Evolutionary conservation across 202 grass and related monocot species (phyloP), one percentile per base, ranked within the genome.

Genomic region (Digitaria exilis): DNA sequence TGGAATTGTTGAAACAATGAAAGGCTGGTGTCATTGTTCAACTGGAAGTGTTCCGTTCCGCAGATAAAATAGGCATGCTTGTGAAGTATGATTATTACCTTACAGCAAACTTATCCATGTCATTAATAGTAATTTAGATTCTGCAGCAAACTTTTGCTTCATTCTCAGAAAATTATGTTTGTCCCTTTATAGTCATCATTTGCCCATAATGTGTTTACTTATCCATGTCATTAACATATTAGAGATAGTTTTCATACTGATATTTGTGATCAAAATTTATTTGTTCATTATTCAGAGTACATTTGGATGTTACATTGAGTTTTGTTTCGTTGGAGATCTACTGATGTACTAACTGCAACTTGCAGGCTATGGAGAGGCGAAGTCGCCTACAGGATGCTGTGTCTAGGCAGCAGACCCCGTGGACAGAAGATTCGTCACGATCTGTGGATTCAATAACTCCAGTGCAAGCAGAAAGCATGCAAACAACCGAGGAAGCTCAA

Each of bases 291-390:
- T 19, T 35, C 30, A 64, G 14, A 18, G 60, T 34, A 61, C 12
- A 6, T 32, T 73, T 52, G 30, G 69, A 72, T 21, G 4, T 71
- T 49, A 71, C 12, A 30, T 10, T 72, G 44, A 18, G 18, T 50
- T 51, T 19, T 50, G 45, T 51, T 51, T 17, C 26, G 25, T 25
- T 73, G 10, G 17, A 52, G 30, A 73, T 73, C 29, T 35, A 31
- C 48, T 34, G 2, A 54, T 73, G 48, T 73, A 39, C 37, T 73
- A 54, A 31, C 69, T 21, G 69, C 44, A 54, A 54, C 16, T 31
- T 68, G 39, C 49, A 97, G 94, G 91, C 84, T 48, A 22, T 93
- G 31, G 87, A 93, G 82, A 88, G 74, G 81, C 91, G 65, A 84
- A 93, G 65, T 51, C 75, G 80, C 11, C 71, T 66, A 12, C 52